These are phyloP conservation scores for Hordeum pubiflorum DNA, from an alignment of 202 grass and related monocot species.

Conservation along the genomic window DNA sequence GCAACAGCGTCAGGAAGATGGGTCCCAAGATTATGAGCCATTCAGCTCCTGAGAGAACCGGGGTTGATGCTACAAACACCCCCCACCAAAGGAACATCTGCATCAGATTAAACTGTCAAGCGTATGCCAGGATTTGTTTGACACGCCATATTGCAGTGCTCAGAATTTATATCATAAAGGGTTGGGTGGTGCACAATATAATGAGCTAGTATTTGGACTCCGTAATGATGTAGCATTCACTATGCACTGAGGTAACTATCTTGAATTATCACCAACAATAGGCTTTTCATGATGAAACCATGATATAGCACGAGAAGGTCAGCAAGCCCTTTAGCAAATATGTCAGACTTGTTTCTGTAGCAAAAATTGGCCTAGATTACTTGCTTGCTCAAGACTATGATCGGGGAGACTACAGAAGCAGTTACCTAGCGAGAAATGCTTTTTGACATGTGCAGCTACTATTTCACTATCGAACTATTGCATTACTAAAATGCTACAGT, in stretches of 20 bases:
- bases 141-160: background rate
- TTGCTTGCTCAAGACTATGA: background rate
- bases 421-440: background rate
- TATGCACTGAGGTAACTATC: background rate
- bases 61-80: constrained; percentile 81
- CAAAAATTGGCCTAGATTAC: background rate
- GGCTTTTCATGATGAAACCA: background rate
- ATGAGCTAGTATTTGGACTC: background rate
- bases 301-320: background rate
- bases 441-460: background rate
- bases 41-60: constrained; percentile 66
- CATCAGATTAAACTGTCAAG: constrained; percentile 18
- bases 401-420: background rate
- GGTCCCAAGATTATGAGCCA: constrained; percentile 82
- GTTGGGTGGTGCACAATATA: background rate
- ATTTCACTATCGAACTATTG: background rate
- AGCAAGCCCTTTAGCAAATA: background rate
- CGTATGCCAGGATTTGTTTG: background rate
- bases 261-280: background rate
- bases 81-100: constrained; percentile 98
- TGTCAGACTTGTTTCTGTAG: background rate
- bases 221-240: background rate
- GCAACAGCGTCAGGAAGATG: constrained; percentile 69
- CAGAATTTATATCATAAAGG: background rate
- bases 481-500: background rate